These are phyloP conservation scores for Hawksworthiomyces lignivorus DNA, from an alignment of 2,329 filamentous ascomycete genomes.

Conservation along the genomic window DNA sequence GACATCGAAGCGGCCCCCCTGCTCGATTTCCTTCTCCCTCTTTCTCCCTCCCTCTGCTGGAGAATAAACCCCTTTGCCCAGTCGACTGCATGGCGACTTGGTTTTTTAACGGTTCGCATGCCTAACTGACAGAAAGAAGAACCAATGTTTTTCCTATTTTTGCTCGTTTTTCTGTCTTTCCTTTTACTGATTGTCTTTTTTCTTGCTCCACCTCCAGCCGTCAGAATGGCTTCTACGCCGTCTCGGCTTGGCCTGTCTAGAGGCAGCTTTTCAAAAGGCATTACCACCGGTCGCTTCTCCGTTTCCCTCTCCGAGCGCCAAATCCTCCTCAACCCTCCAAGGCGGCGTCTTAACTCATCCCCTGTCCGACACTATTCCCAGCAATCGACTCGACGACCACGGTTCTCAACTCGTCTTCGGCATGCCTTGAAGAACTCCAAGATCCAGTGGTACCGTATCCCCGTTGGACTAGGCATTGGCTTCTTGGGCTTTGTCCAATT, in stretches of 20 bases:
- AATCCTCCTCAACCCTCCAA: conserved; percentile 13
- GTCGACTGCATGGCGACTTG: conserved; percentile 11
- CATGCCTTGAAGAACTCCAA: conserved; percentile 43
- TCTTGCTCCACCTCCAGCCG: conserved; percentile 12
- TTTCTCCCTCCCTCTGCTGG: background rate
- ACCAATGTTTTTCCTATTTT: conserved; percentile 10
- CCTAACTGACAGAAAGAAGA: background rate
- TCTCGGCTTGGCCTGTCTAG: conserved; percentile 17
- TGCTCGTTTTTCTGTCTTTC: conserved; percentile 6
- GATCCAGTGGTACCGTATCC: conserved; percentile 85
- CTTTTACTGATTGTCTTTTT: conserved; percentile 11
- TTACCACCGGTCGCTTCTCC: conserved; percentile 13
- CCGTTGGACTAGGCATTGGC: conserved; percentile 74
- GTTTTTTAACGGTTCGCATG: conserved; percentile 10
- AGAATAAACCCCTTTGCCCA: background rate
- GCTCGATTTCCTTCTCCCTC: background rate
- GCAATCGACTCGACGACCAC: conserved; percentile 36
- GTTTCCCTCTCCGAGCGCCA: conserved; percentile 14
- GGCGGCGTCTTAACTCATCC: conserved; percentile 8
- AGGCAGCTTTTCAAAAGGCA: conserved; percentile 15
- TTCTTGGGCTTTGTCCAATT: conserved; percentile 79
- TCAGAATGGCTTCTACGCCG: conserved; percentile 14
- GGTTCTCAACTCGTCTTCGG: conserved; percentile 45
- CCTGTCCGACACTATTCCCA: conserved; percentile 30
- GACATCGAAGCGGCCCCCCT: conserved; percentile 3